Percentiles rank a stretch among this genome's conserved stretches.
Evolutionary conservation across 345 rosid genomes (phyloP).

Genomic region (Eucalyptus curtisii): DNA sequence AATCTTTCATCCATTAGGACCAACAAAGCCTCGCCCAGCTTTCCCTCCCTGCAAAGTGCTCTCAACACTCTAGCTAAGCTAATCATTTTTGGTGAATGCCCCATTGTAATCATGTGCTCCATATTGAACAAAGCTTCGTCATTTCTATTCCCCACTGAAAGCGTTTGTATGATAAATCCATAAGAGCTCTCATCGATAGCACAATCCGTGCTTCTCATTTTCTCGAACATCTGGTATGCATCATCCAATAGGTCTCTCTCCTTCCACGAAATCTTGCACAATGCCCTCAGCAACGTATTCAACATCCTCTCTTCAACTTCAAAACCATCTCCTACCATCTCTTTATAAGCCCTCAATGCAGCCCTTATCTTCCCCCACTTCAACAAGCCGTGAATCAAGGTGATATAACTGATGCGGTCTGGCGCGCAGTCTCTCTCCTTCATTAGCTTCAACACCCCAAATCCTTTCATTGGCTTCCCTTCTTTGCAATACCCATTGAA

Average conservation of each 20-base stretch:
- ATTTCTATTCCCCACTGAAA: conserved; percentile 12
- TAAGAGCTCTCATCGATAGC: conserved; percentile 6
- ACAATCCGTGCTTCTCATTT: conserved; percentile 14
- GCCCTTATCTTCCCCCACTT: conserved; percentile 29
- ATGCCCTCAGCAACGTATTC: conserved; percentile 25
- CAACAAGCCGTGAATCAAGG: conserved; percentile 39
- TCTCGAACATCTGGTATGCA: conserved; percentile 28
- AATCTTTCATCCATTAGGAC: conserved; percentile 19
- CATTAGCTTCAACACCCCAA: conserved; percentile 39
- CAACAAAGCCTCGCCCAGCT: conserved; percentile 22
- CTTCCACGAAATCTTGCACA: conserved; percentile 24
- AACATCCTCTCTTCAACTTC: conserved; percentile 22
- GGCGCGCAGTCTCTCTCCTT: conserved; percentile 32
- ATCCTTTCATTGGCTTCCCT: conserved; percentile 40
- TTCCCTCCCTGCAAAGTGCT: conserved; percentile 24
- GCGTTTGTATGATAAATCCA: conserved; percentile 14
- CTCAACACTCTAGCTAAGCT: conserved; percentile 24
- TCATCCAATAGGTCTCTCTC: conserved; percentile 17
- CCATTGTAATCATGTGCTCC: conserved; percentile 13
- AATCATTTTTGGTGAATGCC: conserved; percentile 19
- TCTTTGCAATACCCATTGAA: conserved; percentile 45
- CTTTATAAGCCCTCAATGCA: conserved; percentile 21
- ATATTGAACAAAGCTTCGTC: conserved; percentile 23
- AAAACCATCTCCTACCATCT: conserved; percentile 32
- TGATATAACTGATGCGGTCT: conserved; percentile 35